Base-by-base conservation (phyloP, 345 rosid genomes). In the Limnanthes douglasii region DNA sequence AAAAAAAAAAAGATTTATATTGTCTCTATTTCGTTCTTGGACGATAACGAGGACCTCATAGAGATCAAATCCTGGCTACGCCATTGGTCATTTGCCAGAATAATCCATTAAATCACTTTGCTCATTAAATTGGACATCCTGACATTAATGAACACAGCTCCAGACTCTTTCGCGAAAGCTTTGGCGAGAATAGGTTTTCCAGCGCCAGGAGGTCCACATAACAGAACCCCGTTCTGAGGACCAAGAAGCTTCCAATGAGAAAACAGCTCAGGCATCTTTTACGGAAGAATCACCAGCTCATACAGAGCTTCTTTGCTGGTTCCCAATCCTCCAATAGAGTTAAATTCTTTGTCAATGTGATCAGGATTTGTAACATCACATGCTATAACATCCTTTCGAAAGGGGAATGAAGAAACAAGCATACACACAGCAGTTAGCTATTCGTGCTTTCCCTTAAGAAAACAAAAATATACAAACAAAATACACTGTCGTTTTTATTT, bases 181-280 rank as follows among this genome's bases (percentile, higher is more conserved):
- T 90, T 90, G 40, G 98, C 94, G 54, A 90, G 85, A 92, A 90
- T 90, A 21, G 98, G 84, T 79, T 84, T 84, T 22, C 98, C 98
- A n/a, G 98, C 80, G 39, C 98, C 98, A 9, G 96, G 98, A n/a
- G 98, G 94, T 2, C 96, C 98, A 60, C 62, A 84, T 34, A 90
- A 64, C 66, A 84, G 50, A 43, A 90, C 96, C 31, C 98, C 98
- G 50, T 84, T 90, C 30, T 80, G 96, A 12, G 94, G 96, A 8
- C 96, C 83, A 39, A 90, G 96, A 31, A 90, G 88, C 65, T 84
- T 90, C 39, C 96, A 94, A 43, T 69, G 57, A 18, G 85, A 69
- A 56, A 90, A 90, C 48, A 90, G 72, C 34, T 84, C 94, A 30
- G 98, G 98, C 39, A 94, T 80, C 45, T 65, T 60, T 19, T 84